Evolutionary conservation across 495 filamentous ascomycete species (phyloP).

Genomic region (Sordaria brevicollis): DNA sequence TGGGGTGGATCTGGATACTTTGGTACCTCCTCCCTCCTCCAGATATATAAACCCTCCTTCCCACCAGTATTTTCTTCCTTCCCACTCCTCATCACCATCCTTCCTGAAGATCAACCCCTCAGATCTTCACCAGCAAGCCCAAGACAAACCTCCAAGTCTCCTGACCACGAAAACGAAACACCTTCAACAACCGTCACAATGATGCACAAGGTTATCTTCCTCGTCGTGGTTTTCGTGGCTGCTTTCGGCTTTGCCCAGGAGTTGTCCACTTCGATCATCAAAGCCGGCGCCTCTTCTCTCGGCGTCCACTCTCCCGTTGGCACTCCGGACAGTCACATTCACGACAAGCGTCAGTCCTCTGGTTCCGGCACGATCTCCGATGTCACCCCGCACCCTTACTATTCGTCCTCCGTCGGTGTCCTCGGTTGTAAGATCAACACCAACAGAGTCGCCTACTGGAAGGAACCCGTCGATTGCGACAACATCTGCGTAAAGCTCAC

Average conservation of each 20-base stretch:
- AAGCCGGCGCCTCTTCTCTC: background rate
- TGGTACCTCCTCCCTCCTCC: no score
- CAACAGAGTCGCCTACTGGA: constrained; percentile 28
- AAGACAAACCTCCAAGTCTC: no score
- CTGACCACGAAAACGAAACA: no score
- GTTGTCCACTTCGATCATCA: background rate
- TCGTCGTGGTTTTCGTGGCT: background rate
- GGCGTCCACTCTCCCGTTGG: background rate
- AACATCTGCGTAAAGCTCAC: constrained; percentile 23
- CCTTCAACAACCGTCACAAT: background rate
- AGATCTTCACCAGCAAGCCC: no score
- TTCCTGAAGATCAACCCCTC: no score
- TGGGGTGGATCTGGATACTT: no score
- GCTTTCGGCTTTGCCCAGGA: background rate
- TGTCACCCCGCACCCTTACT: constrained; percentile 28
- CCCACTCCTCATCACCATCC: no score
- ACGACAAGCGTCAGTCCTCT: background rate
- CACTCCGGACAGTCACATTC: background rate
- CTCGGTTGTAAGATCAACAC: constrained; percentile 31
- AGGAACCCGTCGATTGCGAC: constrained; percentile 22
- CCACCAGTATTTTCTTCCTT: no score
- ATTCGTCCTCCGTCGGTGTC: constrained; percentile 26
- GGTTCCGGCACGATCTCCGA: background rate
- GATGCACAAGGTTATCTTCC: background rate
- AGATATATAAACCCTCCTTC: no score